These are phyloP conservation scores for Backusella luteola DNA, from an alignment of 192 early-diverging fungal species.

Conservation along the genomic window DNA sequence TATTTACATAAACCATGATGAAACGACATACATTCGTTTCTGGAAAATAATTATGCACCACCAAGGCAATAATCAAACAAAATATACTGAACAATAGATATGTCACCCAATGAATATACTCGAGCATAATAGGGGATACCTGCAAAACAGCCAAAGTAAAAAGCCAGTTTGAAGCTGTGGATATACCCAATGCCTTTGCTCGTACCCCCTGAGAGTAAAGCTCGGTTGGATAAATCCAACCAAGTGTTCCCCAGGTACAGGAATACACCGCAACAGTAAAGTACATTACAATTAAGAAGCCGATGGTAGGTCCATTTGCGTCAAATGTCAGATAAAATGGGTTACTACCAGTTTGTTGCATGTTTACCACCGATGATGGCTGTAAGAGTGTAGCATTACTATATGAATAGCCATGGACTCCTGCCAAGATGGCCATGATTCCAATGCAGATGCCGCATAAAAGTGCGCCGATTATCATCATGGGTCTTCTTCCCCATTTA, in stretches of 20 bases:
- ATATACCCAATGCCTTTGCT: constrained; percentile 77
- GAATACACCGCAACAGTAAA: constrained; percentile 72
- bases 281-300: constrained; percentile 60
- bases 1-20: background rate
- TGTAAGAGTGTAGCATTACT: constrained; percentile 17
- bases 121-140: constrained; percentile 65
- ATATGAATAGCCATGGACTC: constrained; percentile 39
- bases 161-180: constrained; percentile 86
- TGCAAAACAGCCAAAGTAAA: constrained; percentile 76
- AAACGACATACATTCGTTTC: constrained; percentile 66
- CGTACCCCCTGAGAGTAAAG: constrained; percentile 77
- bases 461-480: constrained; percentile 62
- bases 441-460: constrained; percentile 20
- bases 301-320: constrained; percentile 39
- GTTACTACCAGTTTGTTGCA: constrained; percentile 10
- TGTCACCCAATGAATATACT: constrained; percentile 59
- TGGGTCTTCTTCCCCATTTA: constrained; percentile 64
- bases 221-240: constrained; percentile 80
- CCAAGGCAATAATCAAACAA: constrained; percentile 53
- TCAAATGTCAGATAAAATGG: constrained; percentile 33
- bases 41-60: constrained; percentile 67
- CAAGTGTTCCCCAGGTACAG: constrained; percentile 79
- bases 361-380: background rate
- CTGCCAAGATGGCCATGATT: constrained; percentile 38
- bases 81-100: constrained; percentile 70